Percentiles rank a stretch among this genome's conserved stretches.
Evolutionary conservation across 2,329 filamentous ascomycete species (phyloP).

Genomic region (Fusarium cicatricum): DNA sequence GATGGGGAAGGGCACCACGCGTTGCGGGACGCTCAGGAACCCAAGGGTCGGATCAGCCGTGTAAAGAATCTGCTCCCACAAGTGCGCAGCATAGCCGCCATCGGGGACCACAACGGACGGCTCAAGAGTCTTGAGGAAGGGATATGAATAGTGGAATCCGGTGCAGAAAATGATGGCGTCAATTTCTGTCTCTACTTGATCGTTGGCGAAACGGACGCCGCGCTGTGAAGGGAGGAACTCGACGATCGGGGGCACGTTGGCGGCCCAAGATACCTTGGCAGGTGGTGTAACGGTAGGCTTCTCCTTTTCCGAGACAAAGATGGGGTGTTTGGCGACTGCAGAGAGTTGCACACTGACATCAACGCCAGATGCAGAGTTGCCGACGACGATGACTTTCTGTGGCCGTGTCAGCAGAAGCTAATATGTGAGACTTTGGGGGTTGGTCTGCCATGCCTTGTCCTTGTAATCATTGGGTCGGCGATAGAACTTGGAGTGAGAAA

Average conservation of each 20-base stretch:
- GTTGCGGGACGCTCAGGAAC: slow-evolving; percentile 71
- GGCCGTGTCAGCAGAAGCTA: slow-evolving; percentile 29
- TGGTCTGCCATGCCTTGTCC: slow-evolving; percentile 40
- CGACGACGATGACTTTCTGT: slow-evolving; percentile 72
- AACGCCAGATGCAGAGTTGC: slow-evolving; percentile 75
- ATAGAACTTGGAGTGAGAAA: slow-evolving; percentile 75
- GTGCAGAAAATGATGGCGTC: slow-evolving; percentile 85
- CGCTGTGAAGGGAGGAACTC: slow-evolving; percentile 54
- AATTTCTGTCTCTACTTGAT: slow-evolving; percentile 67
- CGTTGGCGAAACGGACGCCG: slow-evolving; percentile 69
- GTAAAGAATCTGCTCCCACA: slow-evolving; percentile 77
- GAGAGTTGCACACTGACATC: slow-evolving; percentile 75
- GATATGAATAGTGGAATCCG: slow-evolving; percentile 84
- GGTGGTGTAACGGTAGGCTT: slow-evolving; percentile 36
- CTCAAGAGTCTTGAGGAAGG: slow-evolving; percentile 64
- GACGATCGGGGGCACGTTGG: slow-evolving; percentile 55
- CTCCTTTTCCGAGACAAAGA: slow-evolving; percentile 64
- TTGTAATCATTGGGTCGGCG: slow-evolving; percentile 53
- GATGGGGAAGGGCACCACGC: slow-evolving; percentile 76
- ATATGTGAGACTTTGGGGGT: too few relatives aligned
- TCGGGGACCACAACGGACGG: slow-evolving; percentile 65
- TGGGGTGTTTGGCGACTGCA: slow-evolving; percentile 57
- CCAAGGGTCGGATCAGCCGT: slow-evolving; percentile 70
- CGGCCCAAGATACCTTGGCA: slow-evolving; percentile 45
- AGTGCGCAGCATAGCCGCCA: slow-evolving; percentile 70